Evolutionary conservation across 2,329 filamentous ascomycete species (phyloP), one percentile per base, ranked within the genome.

Genomic region (Diaporthe vaccinii): DNA sequence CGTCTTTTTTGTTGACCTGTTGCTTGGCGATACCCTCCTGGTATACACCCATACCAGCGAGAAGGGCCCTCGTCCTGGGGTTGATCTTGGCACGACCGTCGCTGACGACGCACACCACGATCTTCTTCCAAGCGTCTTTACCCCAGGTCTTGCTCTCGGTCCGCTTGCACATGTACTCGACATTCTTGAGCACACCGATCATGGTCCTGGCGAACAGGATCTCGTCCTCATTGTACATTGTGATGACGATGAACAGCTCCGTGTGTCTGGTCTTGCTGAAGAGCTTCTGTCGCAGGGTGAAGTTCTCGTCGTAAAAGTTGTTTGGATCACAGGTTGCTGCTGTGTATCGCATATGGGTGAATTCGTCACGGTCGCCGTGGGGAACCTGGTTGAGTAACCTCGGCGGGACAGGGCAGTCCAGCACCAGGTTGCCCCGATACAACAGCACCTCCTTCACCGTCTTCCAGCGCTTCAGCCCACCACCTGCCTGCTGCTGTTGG

Each of bases 171-270:
- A 99, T 98, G 87, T 96, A 96, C 84, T 98, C 96, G 79, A 99
- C 95, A 84, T 99, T 99, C 87, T 99, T 98, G 88, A 98, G 96
- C 7, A 99, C 95, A 84, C 97, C 97, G 68, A 93, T 94, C 95
- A 99, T 95, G 6, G 97, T 98, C 57, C 97, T 92, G 34, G 97
- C 95, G 82, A 99, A 98, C 76, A 98, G 88, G 78, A 98, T 93
- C 80, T 99, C 97, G 83, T 99, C 96, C 82, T 99, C 97, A 82
- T 99, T 99, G 87, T 99, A 99, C 96, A 98, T 98, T 75, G 96
- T 98, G 72, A 98, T 92, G 46, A 96, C 96, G 80, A 98, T 98
- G 84, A 98, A 98, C 2, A 98, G 88, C 85, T 98, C 96, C 0
- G 96, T 98, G 81, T 98, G 94, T 73, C 96, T 90, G 4, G 95